Conservation (phyloP, 1,139 yeast genomes). For the Kluyveromyces marxianus region DNA sequence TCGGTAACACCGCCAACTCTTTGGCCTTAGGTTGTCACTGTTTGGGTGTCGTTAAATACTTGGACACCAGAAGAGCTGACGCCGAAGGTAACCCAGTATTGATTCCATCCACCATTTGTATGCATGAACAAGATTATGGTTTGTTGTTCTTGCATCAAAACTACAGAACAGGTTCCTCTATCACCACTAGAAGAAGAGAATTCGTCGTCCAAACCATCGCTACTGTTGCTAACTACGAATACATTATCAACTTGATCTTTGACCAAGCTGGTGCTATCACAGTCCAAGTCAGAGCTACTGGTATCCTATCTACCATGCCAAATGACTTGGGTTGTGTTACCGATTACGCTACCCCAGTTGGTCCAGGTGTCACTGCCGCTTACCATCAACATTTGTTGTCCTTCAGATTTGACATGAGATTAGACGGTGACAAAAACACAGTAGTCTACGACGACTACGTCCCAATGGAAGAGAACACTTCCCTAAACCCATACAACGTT, state of each 20-base stretch:
- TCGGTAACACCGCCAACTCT: constrained; percentile 72
- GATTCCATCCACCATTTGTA: constrained; percentile 70
- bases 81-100: constrained; percentile 58
- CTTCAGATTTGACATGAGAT: constrained; percentile 79
- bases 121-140: constrained; percentile 88
- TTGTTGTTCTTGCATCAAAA: constrained; percentile 77
- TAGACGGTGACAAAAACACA: constrained; percentile 78
- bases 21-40: constrained; percentile 82
- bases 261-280: constrained; percentile 80
- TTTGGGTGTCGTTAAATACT: constrained; percentile 75
- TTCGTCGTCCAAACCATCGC: constrained; percentile 81
- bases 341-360: constrained; percentile 80
- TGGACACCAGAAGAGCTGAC: constrained; percentile 58
- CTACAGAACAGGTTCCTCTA: constrained; percentile 67
- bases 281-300: constrained; percentile 83
- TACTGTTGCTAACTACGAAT: constrained; percentile 87
- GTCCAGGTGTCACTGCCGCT: constrained; percentile 82
- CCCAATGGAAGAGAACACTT: constrained; percentile 51
- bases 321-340: constrained; percentile 68
- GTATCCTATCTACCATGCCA: constrained; percentile 78
- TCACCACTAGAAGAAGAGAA: constrained; percentile 80
- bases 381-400: constrained; percentile 83
- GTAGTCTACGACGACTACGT: constrained; percentile 70
- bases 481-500: constrained; percentile 61
- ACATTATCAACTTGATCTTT: constrained; percentile 67